Evolutionary conservation across 371 early-diverging fungal species (phyloP), one percentile per base, ranked within the genome.

Genomic region (Mortierella sp.): DNA sequence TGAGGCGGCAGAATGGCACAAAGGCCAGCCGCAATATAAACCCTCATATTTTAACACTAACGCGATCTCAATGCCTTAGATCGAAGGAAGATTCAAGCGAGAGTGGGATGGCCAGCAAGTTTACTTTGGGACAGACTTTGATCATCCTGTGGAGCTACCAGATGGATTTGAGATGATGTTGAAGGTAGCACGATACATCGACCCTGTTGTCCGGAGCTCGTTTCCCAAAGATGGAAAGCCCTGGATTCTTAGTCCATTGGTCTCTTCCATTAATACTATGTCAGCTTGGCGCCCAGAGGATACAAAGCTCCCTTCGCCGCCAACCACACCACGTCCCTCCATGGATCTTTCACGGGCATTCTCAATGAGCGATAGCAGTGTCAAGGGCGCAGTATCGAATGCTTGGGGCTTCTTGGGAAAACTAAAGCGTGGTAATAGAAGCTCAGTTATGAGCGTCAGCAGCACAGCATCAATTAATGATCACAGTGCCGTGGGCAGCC

Each of bases 221-320:
- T 63, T 89, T 37, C 86, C 85, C 77, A 83, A 83, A 62, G 90
- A 84, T 71, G 68, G 72, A 11, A 84, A 83, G 58, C 92, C 92
- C 3, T 90, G 90, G 89, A 78, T 90, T 28, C 86, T 85, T 78
- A 83, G 84, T 49, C 92, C 92, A 24, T 79, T 86, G 59, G 86
- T 91, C 55, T 89, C 88, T 26, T 85, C 90, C 43, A 90, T 90
- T 86, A 91, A 91, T 75, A 85, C 86, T 37, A 86, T 90, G 73
- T 54, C 74, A 0, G 77, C 77, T 30, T 79, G 84, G 84, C 70
- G 55, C 18, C 74, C 83, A 20, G 59, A 70, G 28, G 81, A 81
- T 16, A 43, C 55, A 54, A 73, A 74, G 49, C 76, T 65, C 0
- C 78, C 73, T 24, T 75, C 75, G 12, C 78, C 78, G 52, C 78